phyloP scores from a whole-genome alignment of 2,329 filamentous ascomycete genomes.

The Colletotrichum sojae region DNA sequence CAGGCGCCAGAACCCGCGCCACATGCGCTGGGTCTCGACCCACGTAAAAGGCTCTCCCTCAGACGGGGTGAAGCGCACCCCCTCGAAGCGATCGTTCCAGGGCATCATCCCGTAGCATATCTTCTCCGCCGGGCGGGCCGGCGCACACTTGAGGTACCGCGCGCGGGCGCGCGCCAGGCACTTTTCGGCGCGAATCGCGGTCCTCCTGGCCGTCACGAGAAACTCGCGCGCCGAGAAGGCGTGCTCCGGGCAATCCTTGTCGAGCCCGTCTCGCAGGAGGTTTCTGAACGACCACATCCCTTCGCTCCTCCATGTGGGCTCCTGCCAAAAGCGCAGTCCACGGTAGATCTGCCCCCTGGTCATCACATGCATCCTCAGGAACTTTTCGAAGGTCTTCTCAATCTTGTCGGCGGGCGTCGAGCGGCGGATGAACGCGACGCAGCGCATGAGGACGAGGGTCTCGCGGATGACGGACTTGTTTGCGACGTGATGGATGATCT shows the following conservation, averaged over 20 bases:
- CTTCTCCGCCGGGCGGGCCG: neutral
- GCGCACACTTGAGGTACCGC: too few relatives aligned
- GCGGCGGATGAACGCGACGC: neutral
- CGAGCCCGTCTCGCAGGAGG: too few relatives aligned
- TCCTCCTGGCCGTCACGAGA: too few relatives aligned
- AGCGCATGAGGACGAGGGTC: neutral
- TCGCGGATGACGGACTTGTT: neutral
- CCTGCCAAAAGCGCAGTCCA: neutral
- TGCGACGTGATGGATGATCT: neutral
- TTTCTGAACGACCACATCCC: neutral
- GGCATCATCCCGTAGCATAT: neutral
- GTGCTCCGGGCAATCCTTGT: too few relatives aligned
- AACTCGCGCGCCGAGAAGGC: too few relatives aligned
- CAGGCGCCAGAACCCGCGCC: constrained; percentile 6
- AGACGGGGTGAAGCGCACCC: neutral
- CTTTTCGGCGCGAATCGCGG: too few relatives aligned
- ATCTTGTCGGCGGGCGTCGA: neutral
- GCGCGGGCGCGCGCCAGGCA: too few relatives aligned
- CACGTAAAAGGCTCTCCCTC: neutral
- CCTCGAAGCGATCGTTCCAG: neutral
- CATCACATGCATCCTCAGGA: neutral
- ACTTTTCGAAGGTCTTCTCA: neutral
- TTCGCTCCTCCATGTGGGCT: neutral
- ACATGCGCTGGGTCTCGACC: constrained; percentile 2
- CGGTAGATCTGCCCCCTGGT: neutral